phyloP scores from a whole-genome alignment of 192 early-diverging fungal species.

The Backusella tarrabulga region DNA sequence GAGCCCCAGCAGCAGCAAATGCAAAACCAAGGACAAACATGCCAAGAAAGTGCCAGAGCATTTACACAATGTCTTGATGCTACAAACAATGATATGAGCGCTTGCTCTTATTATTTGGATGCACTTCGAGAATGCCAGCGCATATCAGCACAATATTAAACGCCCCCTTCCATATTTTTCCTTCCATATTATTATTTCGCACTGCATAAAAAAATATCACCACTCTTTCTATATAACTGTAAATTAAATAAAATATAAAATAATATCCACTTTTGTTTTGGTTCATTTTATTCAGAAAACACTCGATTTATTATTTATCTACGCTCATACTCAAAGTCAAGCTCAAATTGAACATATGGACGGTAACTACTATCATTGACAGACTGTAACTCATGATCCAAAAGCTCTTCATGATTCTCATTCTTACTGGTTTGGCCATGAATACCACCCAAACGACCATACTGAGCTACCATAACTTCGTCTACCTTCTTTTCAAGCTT shows the following conservation, averaged over 20 bases:
- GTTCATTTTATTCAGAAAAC: not conserved
- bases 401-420: slow-evolving; percentile 62
- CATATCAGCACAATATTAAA: slow-evolving; percentile 44
- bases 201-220: not conserved
- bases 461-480: slow-evolving; percentile 76
- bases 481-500: slow-evolving; percentile 84
- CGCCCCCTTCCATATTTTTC: not conserved
- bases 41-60: slow-evolving; percentile 73
- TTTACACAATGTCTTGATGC: slow-evolving; percentile 86
- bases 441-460: slow-evolving; percentile 81
- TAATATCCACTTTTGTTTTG: not conserved
- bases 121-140: slow-evolving; percentile 87
- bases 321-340: slow-evolving; percentile 49
- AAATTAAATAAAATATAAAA: not conserved
- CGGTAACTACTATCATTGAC: slow-evolving; percentile 89
- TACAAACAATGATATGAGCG: slow-evolving; percentile 73
- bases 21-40: slow-evolving; percentile 37
- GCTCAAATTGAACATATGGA: slow-evolving; percentile 83
- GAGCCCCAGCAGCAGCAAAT: slow-evolving; percentile 30
- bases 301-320: slow-evolving; percentile 7
- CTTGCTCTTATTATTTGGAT: slow-evolving; percentile 91
- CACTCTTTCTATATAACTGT: not conserved
- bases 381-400: slow-evolving; percentile 80
- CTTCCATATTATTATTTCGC: not conserved
- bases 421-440: slow-evolving; percentile 35